phyloP scores from a whole-genome alignment of 495 filamentous ascomycete genomes.

The Penicillium manginii region DNA sequence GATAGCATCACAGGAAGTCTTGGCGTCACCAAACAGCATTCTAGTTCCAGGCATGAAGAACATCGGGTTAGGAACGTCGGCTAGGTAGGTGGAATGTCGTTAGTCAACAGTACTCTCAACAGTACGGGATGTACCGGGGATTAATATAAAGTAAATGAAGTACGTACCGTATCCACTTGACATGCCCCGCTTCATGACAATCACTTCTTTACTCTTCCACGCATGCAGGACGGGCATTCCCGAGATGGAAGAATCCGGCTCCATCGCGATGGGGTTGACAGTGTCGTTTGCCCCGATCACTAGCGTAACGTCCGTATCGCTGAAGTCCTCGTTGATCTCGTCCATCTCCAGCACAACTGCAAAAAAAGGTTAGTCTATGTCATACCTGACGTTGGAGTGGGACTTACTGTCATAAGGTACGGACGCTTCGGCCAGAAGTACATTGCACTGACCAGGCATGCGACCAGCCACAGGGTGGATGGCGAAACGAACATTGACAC shows the following conservation, averaged over 20 bases:
- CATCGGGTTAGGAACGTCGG: slow-evolving; percentile 86
- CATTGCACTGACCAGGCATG: slow-evolving; percentile 88
- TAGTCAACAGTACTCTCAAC: not conserved
- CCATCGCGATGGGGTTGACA: slow-evolving; percentile 81
- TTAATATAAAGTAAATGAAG: not conserved
- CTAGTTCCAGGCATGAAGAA: slow-evolving; percentile 82
- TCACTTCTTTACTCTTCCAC: slow-evolving; percentile 87
- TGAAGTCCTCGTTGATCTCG: slow-evolving; percentile 87
- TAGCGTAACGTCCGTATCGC: slow-evolving; percentile 78
- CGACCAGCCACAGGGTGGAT: slow-evolving; percentile 83
- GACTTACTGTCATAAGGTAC: slow-evolving; percentile 75
- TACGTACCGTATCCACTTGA: slow-evolving; percentile 74
- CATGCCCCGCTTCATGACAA: slow-evolving; percentile 87
- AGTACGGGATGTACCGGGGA: not conserved
- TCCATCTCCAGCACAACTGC: slow-evolving; percentile 81
- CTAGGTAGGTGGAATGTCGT: slow-evolving; percentile 33
- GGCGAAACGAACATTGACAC: slow-evolving; percentile 79
- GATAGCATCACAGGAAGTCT: slow-evolving; percentile 72
- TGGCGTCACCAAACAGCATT: slow-evolving; percentile 87
- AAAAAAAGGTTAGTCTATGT: slow-evolving; percentile 19
- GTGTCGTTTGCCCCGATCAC: slow-evolving; percentile 88
- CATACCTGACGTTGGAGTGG: not conserved
- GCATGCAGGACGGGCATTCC: slow-evolving; percentile 87
- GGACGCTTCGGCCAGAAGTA: slow-evolving; percentile 77
- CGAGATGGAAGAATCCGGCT: slow-evolving; percentile 76